Evolutionary conservation across 257 asterid species (phyloP).

Genomic region (Agastache rugosa): DNA sequence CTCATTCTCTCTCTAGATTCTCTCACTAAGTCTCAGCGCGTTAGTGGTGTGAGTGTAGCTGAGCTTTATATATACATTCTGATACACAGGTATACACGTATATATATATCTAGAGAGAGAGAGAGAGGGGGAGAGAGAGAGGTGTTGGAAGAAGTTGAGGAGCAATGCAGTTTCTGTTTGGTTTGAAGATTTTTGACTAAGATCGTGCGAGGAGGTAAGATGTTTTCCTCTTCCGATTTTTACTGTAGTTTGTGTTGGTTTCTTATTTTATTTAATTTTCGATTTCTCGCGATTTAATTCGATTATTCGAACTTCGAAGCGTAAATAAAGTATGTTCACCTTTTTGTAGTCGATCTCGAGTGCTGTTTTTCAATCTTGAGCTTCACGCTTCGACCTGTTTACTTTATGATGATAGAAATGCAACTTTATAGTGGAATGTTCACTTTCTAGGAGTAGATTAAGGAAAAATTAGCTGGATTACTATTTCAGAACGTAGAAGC

Average conservation of each 20-base stretch:
- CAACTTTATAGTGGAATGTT: constrained; percentile 23
- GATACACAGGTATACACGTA: background rate
- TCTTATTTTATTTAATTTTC: background rate
- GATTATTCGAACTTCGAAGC: constrained; percentile 34
- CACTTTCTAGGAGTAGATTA: constrained; percentile 27
- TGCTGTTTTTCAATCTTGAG: constrained; percentile 35
- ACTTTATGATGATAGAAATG: background rate
- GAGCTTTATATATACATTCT: no score
- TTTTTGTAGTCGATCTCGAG: constrained; percentile 41
- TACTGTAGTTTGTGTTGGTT: constrained; percentile 17
- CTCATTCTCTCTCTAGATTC: constrained; percentile 7
- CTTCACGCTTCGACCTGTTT: constrained; percentile 35
- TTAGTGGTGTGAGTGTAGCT: background rate
- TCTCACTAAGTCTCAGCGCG: background rate
- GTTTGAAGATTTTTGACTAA: constrained; percentile 25
- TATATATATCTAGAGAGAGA: background rate
- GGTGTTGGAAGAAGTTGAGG: constrained; percentile 24
- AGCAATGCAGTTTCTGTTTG: constrained; percentile 30
- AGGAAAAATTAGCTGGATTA: constrained; percentile 25
- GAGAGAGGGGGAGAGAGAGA: constrained; percentile 5
- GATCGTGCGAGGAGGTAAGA: constrained; percentile 40
- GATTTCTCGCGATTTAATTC: constrained; percentile 20
- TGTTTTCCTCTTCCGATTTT: constrained; percentile 25
- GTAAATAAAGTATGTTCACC: constrained; percentile 38
- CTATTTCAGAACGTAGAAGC: constrained; percentile 15